phyloP scores from a whole-genome alignment of 495 filamentous ascomycete genomes.

The Penicillium robsamsonii region DNA sequence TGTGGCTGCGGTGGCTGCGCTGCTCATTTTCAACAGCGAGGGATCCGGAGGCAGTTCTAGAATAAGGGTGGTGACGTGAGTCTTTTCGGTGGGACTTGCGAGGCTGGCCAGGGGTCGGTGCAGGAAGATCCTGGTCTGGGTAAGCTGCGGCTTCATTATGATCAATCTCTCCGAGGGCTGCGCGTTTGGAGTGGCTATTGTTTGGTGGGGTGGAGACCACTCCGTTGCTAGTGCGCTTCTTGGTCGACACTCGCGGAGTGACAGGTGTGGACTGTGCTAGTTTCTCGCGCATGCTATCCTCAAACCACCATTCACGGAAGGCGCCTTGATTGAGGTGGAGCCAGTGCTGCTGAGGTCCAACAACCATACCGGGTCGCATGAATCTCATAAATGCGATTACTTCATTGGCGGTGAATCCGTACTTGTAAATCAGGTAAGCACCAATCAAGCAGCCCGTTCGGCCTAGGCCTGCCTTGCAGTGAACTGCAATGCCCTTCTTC shows the following conservation, averaged over 20 bases:
- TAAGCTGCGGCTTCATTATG: slow-evolving; percentile 63
- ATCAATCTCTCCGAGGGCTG: slow-evolving; percentile 87
- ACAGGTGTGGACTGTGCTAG: slow-evolving; percentile 62
- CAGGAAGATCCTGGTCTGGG: slow-evolving; percentile 75
- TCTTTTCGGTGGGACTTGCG: slow-evolving; percentile 76
- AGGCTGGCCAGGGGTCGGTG: slow-evolving; percentile 93
- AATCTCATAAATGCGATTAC: slow-evolving; percentile 99
- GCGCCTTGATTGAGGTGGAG: slow-evolving; percentile 93
- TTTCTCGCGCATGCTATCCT: slow-evolving; percentile 76
- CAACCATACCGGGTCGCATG: slow-evolving; percentile 99
- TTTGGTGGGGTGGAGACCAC: slow-evolving; percentile 81
- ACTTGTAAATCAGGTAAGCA: slow-evolving; percentile 93
- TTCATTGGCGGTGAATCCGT: slow-evolving; percentile 98
- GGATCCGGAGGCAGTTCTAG: slow-evolving; percentile 45
- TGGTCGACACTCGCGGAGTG: slow-evolving; percentile 67
- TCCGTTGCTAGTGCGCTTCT: slow-evolving; percentile 54
- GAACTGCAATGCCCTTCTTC: slow-evolving; percentile 88
- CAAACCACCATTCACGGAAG: slow-evolving; percentile 98
- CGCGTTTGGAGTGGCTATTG: slow-evolving; percentile 66
- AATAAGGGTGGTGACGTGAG: slow-evolving; percentile 53
- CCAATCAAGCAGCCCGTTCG: slow-evolving; percentile 95
- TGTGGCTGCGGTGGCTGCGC: slow-evolving; percentile 32
- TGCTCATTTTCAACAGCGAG: slow-evolving; percentile 44
- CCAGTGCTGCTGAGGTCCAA: slow-evolving; percentile 99
- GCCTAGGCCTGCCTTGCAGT: slow-evolving; percentile 98